Base-by-base conservation (phyloP, 352 stramenopile genomes). In the Elongisporangium senticosum region DNA sequence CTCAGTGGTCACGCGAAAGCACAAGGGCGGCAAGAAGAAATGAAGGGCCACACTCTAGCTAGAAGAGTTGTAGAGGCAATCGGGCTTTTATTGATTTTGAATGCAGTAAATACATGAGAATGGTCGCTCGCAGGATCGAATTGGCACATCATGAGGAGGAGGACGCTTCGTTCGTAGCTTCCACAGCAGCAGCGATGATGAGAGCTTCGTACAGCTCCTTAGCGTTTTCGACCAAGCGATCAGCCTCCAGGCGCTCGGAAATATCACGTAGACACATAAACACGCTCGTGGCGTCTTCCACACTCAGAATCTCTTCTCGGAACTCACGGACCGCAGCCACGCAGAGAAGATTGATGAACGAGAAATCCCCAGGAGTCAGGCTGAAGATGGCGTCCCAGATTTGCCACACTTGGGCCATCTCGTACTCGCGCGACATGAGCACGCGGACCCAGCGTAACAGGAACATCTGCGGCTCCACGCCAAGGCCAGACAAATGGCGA, bases 301-400 rank as follows among this genome's bases (percentile, higher is more conserved):
- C 72, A 17, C 63, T 59, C 22, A 90, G 61, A 53, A 92, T 85
- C 15, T 90, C 74, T 7, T 83, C 75, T 0, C 83, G 76, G 39
- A 78, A 87, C 26, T 88, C 79, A 4, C 74, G 76, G 3, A 92
- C 72, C 5, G 81, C 75, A 8, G 83, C 83, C n/a, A 89, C 83
- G 51, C 79, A 92, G 3, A 92, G 69, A 56, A 88, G 22, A 43
- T 92, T 88, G 59, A 89, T 88, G 40, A 92, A 90, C 28, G 75
- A 79, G 54, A 90, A 89, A 47, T 92, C 79, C 55, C 62, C 70
- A 6, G 79, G 73, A 4, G 83, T 90, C 26, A 92, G 65, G 19
- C 70, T 77, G 58, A 92, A 89, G 59, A 92, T 88, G 24, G 83
- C 70, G 58, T 92, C 79, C 83, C 83, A 92, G 53, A 92, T 65